These are phyloP conservation scores for Dothideomycetes sp. DNA, from an alignment of 2,329 filamentous ascomycete genomes.

Conservation along the genomic window DNA sequence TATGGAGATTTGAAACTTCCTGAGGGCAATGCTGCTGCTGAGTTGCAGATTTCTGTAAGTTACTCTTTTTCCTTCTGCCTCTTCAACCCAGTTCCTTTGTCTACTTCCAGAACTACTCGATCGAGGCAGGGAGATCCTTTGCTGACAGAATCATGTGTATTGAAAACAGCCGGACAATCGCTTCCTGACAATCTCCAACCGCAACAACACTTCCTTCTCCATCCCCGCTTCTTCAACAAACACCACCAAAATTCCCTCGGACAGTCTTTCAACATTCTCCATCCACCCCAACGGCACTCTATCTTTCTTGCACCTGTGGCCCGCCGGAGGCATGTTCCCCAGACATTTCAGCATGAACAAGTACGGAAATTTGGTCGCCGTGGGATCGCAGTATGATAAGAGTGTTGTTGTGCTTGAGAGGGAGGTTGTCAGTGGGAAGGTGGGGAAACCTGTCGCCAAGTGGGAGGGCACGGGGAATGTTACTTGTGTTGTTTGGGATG, in stretches of 20 bases:
- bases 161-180: constrained; percentile 35
- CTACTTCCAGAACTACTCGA: no score
- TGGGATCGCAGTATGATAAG: constrained; percentile 54
- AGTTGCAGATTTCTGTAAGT: constrained; percentile 39
- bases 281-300: constrained; percentile 51
- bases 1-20: constrained; percentile 38
- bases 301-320: constrained; percentile 46
- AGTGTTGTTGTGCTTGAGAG: constrained; percentile 54
- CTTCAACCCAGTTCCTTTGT: neutral
- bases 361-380: constrained; percentile 54
- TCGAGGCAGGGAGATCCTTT: no score
- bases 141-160: neutral
- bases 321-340: constrained; percentile 56
- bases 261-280: constrained; percentile 55
- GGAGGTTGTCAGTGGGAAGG: constrained; percentile 49
- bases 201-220: constrained; percentile 49
- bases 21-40: constrained; percentile 44
- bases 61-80: neutral
- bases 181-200: constrained; percentile 60
- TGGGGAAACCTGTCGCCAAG: constrained; percentile 41
- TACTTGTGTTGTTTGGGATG: constrained; percentile 30
- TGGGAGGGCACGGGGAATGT: constrained; percentile 24
- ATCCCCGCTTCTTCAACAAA: constrained; percentile 35
- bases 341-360: constrained; percentile 60
- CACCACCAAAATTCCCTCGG: constrained; percentile 31